A percentile compares a stretch with the other conserved stretches of the same genome.
phyloP scores from a whole-genome alignment of 2,329 filamentous ascomycete genomes.

The Calonectria hongkongensis region DNA sequence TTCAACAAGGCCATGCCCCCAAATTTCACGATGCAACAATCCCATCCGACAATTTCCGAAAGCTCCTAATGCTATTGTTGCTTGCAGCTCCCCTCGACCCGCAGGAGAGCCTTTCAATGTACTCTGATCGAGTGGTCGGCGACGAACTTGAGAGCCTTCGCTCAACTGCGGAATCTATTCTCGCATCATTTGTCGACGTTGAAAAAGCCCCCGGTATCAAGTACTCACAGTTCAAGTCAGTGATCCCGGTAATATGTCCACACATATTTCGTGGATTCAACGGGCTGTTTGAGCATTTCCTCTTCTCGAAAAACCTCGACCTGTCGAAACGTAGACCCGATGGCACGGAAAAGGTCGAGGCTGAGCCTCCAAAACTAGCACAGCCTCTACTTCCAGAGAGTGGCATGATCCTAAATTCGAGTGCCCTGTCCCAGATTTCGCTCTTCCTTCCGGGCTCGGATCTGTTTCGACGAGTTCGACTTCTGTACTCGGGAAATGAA shows the following conservation, averaged over 20 bases:
- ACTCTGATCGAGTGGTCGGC: slow-evolving; percentile 74
- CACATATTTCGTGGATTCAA: slow-evolving; percentile 81
- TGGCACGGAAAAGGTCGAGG: slow-evolving; percentile 37
- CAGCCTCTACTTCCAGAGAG: slow-evolving; percentile 71
- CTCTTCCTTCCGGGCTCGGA: slow-evolving; percentile 81
- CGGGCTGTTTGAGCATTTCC: slow-evolving; percentile 83
- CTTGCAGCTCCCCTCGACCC: slow-evolving; percentile 78
- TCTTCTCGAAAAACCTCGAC: slow-evolving; percentile 83
- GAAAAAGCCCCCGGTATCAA: slow-evolving; percentile 79
- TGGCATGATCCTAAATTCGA: slow-evolving; percentile 79
- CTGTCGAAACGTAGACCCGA: slow-evolving; percentile 72
- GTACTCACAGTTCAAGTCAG: slow-evolving; percentile 75
- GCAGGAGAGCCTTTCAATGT: slow-evolving; percentile 79
- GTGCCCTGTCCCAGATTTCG: slow-evolving; percentile 80
- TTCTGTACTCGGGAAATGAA: slow-evolving; percentile 81
- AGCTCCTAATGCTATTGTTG: slow-evolving; percentile 81
- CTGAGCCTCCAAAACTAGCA: slow-evolving; percentile 52
- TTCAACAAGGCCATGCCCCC: slow-evolving; percentile 70
- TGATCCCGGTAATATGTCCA: slow-evolving; percentile 77
- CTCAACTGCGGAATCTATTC: slow-evolving; percentile 77
- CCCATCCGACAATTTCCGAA: slow-evolving; percentile 83
- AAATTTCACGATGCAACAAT: slow-evolving; percentile 80
- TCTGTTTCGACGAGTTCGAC: slow-evolving; percentile 79
- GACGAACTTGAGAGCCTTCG: slow-evolving; percentile 75
- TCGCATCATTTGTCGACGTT: slow-evolving; percentile 79